phyloP scores from a whole-genome alignment of 1,284 basidiomycete species.

The Hemileia vastatrix region DNA sequence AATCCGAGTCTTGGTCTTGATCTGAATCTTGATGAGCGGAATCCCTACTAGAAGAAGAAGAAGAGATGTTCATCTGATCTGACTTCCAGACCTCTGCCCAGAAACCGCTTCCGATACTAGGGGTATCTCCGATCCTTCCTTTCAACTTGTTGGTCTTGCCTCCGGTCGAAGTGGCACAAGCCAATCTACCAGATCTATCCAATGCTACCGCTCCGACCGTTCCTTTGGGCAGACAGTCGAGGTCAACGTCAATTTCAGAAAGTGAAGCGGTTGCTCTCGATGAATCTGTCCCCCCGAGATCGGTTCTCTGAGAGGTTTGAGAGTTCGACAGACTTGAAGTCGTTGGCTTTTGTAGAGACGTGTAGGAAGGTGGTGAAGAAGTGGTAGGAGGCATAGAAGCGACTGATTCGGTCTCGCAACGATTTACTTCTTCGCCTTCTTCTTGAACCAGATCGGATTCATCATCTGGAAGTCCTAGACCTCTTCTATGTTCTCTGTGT shows the following conservation, averaged over 20 bases:
- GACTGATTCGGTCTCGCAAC: neutral
- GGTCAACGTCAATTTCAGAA: slow-evolving; percentile 33
- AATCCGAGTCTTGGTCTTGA: neutral
- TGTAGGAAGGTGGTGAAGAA: neutral
- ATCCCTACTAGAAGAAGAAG: neutral
- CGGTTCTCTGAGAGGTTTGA: slow-evolving; percentile 72
- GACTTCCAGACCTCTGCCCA: slow-evolving; percentile 67
- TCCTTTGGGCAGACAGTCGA: slow-evolving; percentile 60
- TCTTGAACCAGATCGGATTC: neutral
- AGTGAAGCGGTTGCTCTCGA: neutral
- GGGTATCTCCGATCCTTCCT: slow-evolving; percentile 70
- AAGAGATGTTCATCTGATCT: no score
- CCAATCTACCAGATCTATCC: slow-evolving; percentile 62
- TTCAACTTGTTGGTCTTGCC: slow-evolving; percentile 71
- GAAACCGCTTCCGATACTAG: slow-evolving; percentile 64
- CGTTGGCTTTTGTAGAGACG: slow-evolving; percentile 49
- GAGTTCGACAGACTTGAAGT: slow-evolving; percentile 56
- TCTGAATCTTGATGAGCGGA: neutral
- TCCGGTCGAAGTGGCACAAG: slow-evolving; percentile 64
- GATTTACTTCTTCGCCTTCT: neutral
- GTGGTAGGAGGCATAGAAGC: neutral
- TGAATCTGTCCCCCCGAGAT: slow-evolving; percentile 24
- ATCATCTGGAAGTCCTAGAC: slow-evolving; percentile 60
- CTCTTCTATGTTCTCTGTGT: slow-evolving; percentile 60
- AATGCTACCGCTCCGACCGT: slow-evolving; percentile 74